Evolutionary conservation across 2,329 filamentous ascomycete species (phyloP).

Genomic region (Fusarium nelsonii): DNA sequence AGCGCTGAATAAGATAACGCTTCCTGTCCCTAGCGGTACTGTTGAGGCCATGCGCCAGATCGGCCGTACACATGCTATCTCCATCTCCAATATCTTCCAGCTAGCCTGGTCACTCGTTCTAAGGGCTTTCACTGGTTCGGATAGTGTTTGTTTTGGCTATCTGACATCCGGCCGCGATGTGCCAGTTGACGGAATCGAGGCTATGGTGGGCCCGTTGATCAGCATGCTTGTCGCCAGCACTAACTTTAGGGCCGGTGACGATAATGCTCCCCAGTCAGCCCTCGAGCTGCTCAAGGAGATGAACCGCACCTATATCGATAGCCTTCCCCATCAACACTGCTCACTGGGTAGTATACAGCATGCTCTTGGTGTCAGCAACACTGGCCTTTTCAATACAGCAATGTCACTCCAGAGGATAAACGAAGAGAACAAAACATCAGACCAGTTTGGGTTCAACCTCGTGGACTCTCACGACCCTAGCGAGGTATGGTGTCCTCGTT

Average conservation of each 20-base stretch:
- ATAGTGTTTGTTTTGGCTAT: conserved; percentile 5
- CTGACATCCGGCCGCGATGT: neutral
- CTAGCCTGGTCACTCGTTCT: neutral
- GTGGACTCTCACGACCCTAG: neutral
- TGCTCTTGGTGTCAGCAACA: neutral
- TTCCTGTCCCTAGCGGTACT: neutral
- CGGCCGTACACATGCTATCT: neutral
- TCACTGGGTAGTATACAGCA: neutral
- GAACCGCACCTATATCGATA: neutral
- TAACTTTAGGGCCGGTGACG: neutral
- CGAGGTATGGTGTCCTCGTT: neutral
- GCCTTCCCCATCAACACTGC: neutral
- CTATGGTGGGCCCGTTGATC: neutral
- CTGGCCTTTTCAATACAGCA: neutral
- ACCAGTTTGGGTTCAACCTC: neutral
- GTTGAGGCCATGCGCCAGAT: neutral
- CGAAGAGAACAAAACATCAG: neutral
- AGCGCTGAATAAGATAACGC: neutral
- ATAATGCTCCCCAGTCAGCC: neutral
- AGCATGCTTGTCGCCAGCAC: conserved; percentile 1
- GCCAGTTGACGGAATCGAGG: neutral
- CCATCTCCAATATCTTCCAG: neutral
- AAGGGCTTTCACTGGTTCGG: neutral
- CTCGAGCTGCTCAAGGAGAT: neutral
- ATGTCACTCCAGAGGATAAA: neutral